Percentiles rank a stretch among this genome's conserved stretches.
Conservation (phyloP, 768 basidiomycete genomes). For the Suillus luteus region DNA sequence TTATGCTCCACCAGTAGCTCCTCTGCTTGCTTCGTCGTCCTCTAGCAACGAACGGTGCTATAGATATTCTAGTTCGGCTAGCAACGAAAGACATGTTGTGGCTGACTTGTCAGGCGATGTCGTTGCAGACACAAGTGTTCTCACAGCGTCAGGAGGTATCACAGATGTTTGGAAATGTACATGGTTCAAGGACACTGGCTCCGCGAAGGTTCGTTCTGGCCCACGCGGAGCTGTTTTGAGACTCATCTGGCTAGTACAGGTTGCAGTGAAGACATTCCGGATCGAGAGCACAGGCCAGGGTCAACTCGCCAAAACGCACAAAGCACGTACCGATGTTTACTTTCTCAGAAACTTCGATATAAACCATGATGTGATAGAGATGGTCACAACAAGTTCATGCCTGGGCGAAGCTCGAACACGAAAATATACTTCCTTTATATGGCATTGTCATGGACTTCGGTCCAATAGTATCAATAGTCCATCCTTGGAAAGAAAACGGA, state of each 20-base stretch:
- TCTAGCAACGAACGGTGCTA: background rate
- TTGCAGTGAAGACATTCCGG: constrained; percentile 12
- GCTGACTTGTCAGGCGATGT: background rate
- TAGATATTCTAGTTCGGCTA: background rate
- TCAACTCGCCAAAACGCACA: constrained; percentile 4
- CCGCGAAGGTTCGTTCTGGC: constrained; percentile 3
- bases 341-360: background rate
- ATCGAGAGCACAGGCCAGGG: constrained; percentile 8
- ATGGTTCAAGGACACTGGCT: constrained; percentile 4
- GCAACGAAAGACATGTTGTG: background rate
- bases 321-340: background rate
- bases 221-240: background rate
- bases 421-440: constrained; percentile 25
- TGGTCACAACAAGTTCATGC: constrained; percentile 24
- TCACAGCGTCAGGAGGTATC: constrained; percentile 4
- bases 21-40: background rate
- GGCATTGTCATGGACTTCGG: constrained; percentile 25
- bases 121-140: background rate
- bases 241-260: background rate
- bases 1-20: constrained; percentile 8
- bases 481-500: constrained; percentile 24
- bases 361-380: constrained; percentile 14
- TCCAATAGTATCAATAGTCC: constrained; percentile 23
- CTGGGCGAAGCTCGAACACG: constrained; percentile 23
- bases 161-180: constrained; percentile 15